These are phyloP conservation scores for Epithele typhae DNA, from an alignment of 768 basidiomycete genomes.

Conservation along the genomic window DNA sequence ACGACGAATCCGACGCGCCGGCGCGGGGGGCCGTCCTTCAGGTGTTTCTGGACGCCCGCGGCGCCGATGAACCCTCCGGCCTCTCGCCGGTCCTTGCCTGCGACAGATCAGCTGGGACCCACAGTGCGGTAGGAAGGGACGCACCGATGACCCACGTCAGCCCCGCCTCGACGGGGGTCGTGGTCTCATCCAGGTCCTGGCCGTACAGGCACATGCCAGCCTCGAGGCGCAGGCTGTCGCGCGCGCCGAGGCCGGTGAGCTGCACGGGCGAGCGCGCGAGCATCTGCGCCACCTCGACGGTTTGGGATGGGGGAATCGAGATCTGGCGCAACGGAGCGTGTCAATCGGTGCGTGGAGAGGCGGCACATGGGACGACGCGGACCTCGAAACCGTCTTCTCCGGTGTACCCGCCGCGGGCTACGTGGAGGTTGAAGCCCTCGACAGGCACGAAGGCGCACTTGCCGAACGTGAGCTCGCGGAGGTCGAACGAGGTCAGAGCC, in stretches of 20 bases:
- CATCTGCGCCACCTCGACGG: constrained; percentile 61
- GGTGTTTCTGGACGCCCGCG: constrained; percentile 62
- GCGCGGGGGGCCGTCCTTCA: constrained; percentile 74
- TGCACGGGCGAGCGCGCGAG: constrained; percentile 67
- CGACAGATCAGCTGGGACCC: neutral
- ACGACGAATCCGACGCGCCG: constrained; percentile 81
- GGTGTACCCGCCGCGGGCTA: constrained; percentile 94
- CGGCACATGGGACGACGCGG: neutral
- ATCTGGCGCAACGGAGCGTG: constrained; percentile 44
- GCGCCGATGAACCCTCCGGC: constrained; percentile 75
- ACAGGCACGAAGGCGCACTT: constrained; percentile 77
- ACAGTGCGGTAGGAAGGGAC: constrained; percentile 16
- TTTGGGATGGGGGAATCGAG: constrained; percentile 78
- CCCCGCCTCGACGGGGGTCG: constrained; percentile 86
- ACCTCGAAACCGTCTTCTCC: constrained; percentile 99
- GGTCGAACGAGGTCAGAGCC: constrained; percentile 66
- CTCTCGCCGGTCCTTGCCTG: constrained; percentile 81
- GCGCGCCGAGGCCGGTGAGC: constrained; percentile 85
- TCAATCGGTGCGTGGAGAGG: no score
- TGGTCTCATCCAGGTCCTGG: constrained; percentile 85
- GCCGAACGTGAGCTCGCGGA: constrained; percentile 76
- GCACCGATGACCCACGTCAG: constrained; percentile 90
- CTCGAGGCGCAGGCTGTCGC: constrained; percentile 92
- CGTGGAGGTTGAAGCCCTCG: constrained; percentile 75
- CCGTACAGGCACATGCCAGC: constrained; percentile 98